Conservation (phyloP, 305 asterid species). For the Plantago coronopus region DNA sequence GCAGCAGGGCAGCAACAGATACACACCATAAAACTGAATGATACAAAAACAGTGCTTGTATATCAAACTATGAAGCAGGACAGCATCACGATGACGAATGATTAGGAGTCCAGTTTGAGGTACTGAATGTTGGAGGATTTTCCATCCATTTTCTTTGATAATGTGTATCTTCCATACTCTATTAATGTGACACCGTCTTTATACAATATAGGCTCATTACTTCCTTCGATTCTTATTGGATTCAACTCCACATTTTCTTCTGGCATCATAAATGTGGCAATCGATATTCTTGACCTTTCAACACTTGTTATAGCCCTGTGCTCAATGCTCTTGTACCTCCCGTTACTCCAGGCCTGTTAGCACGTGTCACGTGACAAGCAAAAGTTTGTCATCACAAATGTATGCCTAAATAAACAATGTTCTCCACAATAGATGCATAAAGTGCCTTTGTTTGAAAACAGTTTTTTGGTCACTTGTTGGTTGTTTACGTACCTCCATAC, state of each 20-base stretch:
- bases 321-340: slow-evolving; percentile 41
- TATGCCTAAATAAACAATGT: background rate
- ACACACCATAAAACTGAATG: too few species aligned
- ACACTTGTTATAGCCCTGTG: slow-evolving; percentile 35
- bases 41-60: too few species aligned
- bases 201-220: slow-evolving; percentile 20
- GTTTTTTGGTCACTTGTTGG: background rate
- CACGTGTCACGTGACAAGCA: background rate
- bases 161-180: slow-evolving; percentile 27
- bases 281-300: slow-evolving; percentile 30
- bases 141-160: slow-evolving; percentile 33
- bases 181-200: slow-evolving; percentile 26
- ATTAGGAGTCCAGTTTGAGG: slow-evolving; percentile 21
- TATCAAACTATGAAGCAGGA: too few species aligned
- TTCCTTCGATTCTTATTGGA: slow-evolving; percentile 21
- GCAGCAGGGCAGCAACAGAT: too few species aligned
- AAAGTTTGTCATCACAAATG: background rate
- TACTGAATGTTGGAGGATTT: slow-evolving; percentile 29
- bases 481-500: slow-evolving; percentile 26
- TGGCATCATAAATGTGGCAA: slow-evolving; percentile 35
- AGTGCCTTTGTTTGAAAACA: background rate
- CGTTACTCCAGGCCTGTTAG: slow-evolving; percentile 44
- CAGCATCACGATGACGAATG: background rate
- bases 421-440: background rate
- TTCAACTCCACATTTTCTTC: slow-evolving; percentile 27